Conservation (phyloP, 1,139 yeast genomes). For the Yueomyces sp. region DNA sequence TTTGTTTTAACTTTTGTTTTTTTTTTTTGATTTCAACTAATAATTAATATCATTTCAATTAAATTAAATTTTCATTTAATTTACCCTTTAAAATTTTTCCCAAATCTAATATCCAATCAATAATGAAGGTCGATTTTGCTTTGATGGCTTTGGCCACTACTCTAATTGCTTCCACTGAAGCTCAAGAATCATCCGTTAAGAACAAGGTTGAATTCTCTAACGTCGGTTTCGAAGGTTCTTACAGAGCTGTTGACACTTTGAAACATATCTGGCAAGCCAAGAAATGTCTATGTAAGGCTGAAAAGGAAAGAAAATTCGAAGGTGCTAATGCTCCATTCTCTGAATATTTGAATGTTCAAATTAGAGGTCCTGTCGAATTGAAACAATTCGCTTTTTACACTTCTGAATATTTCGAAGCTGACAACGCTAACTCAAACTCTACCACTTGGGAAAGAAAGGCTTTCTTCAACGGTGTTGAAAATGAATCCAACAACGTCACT, state of each 20-base stretch:
- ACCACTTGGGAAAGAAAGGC: constrained; percentile 32
- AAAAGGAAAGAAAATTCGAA: constrained; percentile 29
- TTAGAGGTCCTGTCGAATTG: constrained; percentile 58
- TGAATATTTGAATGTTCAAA: constrained; percentile 57
- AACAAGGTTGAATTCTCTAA: constrained; percentile 38
- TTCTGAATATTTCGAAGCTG: constrained; percentile 21
- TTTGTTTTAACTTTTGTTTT: too few species aligned
- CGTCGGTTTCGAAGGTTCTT: constrained; percentile 53
- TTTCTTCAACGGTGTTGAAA: constrained; percentile 27
- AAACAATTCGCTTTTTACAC: constrained; percentile 52
- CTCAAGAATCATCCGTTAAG: neutral
- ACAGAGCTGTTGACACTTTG: constrained; percentile 39
- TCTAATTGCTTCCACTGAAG: neutral
- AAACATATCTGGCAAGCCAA: constrained; percentile 31
- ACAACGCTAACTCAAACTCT: constrained; percentile 18
- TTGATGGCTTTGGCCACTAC: neutral
- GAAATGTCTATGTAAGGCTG: constrained; percentile 36
- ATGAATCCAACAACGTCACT: constrained; percentile 42
- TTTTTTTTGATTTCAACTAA: too few species aligned
- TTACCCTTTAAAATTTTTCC: too few species aligned
- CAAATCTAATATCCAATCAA: neutral
- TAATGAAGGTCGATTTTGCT: neutral
- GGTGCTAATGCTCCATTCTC: constrained; percentile 59
- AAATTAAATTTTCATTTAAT: too few species aligned
- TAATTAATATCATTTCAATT: too few species aligned